Base-by-base conservation (phyloP, 495 filamentous ascomycete genomes). In the Entonaema liquescens region DNA sequence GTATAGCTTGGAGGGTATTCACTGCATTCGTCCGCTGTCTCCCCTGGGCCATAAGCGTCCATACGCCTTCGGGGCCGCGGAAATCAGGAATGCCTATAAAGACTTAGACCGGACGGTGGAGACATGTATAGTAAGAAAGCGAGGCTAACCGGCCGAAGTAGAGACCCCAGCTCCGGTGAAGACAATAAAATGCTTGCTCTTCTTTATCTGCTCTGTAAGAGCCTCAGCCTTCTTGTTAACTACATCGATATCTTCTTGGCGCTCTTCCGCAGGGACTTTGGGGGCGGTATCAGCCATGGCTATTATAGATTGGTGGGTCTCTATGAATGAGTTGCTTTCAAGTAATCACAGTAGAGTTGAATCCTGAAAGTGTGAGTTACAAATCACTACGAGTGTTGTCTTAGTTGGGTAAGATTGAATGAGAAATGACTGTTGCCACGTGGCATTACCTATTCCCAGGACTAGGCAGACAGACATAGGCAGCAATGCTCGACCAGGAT, bases 101-200 rank as follows among this genome's bases (percentile, higher is more conserved):
- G 35, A 25, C 28, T 68, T 50, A 65, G 65, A 67, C 47, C 49
- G 15, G 36, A 38, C n/a, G 19, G 57, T n/a, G 19, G 19, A 4
- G 40, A 19, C 15, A 7, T n/a, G n/a, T n/a, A 0, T 13, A 19
- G 13, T 44, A 15, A 13, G 55, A 8, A 2, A 56, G 44, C 4
- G 17, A 26, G 13, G 44, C 71, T 65, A 29, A 78, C 80, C 80
- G n/a, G 82, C 79, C 12, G 80, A 83, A 5, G 82, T 83, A 3
- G 82, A 84, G 19, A 84, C 66, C 4, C 83, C 81, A 0, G 82
- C 82, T 9, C 79, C 82, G 0, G 83, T 85, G 40, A 83, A 84
- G 1, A 77, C 81, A 21, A 85, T 79, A 44, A 85, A 74, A 64
- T 85, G 81, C 38, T 83, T 82, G 77, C 79, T 80, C 28, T 77